Conservation (phyloP, 805 yeast species). For the Cyberlindnera petersonii region DNA sequence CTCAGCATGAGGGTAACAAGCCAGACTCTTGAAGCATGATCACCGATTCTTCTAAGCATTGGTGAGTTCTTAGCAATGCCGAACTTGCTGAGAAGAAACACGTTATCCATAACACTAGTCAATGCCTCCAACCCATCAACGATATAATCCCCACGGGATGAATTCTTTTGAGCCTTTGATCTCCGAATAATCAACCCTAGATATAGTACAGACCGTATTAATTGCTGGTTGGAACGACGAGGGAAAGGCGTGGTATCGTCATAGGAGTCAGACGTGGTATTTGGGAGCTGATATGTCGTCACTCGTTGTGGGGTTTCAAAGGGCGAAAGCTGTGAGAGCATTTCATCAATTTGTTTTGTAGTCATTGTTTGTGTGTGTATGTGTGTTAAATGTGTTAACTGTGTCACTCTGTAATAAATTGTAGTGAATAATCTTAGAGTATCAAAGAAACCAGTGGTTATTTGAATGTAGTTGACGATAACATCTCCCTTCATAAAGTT, state of each 20-base stretch:
- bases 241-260: constrained; percentile 2
- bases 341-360: constrained; percentile 7
- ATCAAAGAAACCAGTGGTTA: too few relatives aligned
- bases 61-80: constrained; percentile 11
- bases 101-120: constrained; percentile 22
- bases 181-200: constrained; percentile 13
- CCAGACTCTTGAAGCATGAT: constrained; percentile 20
- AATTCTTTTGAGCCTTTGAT: constrained; percentile 2
- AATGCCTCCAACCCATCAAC: constrained; percentile 18
- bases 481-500: too few relatives aligned
- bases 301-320: constrained; percentile 5
- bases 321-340: constrained; percentile 5
- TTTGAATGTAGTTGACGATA: too few relatives aligned
- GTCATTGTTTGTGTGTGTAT: not conserved
- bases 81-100: constrained; percentile 17
- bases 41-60: constrained; percentile 1
- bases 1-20: constrained; percentile 17
- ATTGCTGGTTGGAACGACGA: constrained; percentile 13
- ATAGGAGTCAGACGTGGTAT: too few relatives aligned
- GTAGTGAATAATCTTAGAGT: too few relatives aligned
- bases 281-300: constrained; percentile 4
- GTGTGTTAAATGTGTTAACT: too few relatives aligned
- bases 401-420: too few relatives aligned
- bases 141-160: constrained; percentile 12
- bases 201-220: constrained; percentile 16